A percentile compares a stretch with the other conserved stretches of the same genome.
phyloP scores from a whole-genome alignment of 345 rosid genomes.

The Bruguiera parviflora region DNA sequence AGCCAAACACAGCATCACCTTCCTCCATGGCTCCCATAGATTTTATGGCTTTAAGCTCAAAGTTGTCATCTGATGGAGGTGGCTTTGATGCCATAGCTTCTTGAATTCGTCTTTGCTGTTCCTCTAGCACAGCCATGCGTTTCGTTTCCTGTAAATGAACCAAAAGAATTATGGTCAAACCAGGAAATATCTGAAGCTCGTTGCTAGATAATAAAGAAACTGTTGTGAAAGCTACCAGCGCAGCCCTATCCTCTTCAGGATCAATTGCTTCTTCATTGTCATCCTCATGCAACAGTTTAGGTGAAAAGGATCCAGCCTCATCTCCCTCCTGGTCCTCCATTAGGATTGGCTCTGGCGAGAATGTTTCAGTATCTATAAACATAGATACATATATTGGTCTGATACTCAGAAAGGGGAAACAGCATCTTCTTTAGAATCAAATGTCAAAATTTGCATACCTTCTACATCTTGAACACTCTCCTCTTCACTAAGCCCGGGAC shows the following conservation, averaged over 20 bases:
- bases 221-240: conserved; percentile 45
- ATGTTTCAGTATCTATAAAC: conserved; percentile 44
- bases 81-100: conserved; percentile 75
- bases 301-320: conserved; percentile 85
- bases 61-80: conserved; percentile 65
- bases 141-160: conserved; percentile 53
- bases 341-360: conserved; percentile 62
- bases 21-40: conserved; percentile 96
- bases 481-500: conserved; percentile 39
- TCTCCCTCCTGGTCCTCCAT: conserved; percentile 54
- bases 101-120: conserved; percentile 66
- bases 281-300: conserved; percentile 77
- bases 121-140: conserved; percentile 59
- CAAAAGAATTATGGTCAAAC: conserved; percentile 11
- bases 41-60: conserved; percentile 86
- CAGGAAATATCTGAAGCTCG: background rate
- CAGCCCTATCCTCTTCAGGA: conserved; percentile 88
- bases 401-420: conserved; percentile 9
- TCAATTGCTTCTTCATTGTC: conserved; percentile 86
- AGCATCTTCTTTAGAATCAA: background rate
- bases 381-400: conserved; percentile 5
- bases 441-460: conserved; percentile 20
- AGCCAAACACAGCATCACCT: conserved; percentile 90
- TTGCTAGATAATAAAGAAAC: background rate
- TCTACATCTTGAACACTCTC: conserved; percentile 49